A percentile compares a stretch with the other conserved stretches of the same genome.
Conservation (phyloP, 768 basidiomycete species). For the Cystobasidiopsis lactophilus region DNA sequence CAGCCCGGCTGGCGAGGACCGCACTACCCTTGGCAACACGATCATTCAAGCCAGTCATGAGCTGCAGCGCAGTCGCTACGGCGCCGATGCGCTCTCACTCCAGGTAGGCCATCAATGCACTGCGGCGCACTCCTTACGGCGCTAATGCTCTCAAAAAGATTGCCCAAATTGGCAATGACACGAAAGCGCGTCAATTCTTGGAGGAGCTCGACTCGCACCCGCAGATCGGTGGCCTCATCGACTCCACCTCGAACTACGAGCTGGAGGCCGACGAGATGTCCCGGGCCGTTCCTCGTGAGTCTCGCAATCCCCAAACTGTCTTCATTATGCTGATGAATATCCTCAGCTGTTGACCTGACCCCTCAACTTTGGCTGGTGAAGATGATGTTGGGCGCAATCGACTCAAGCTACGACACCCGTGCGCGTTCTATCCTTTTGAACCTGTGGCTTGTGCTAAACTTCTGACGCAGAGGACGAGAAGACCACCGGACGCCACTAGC, state of each 20-base stretch:
- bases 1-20: slow-evolving; percentile 17
- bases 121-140: slow-evolving; percentile 20
- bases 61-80: slow-evolving; percentile 20
- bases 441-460: too few relatives aligned
- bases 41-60: slow-evolving; percentile 22
- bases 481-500: too few relatives aligned
- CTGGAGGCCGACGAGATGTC: slow-evolving; percentile 10
- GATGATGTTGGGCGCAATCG: background rate
- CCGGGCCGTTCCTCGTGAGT: slow-evolving; percentile 1
- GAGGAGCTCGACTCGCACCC: slow-evolving; percentile 25
- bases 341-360: too few relatives aligned
- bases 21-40: slow-evolving; percentile 23
- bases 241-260: slow-evolving; percentile 18
- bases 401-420: too few relatives aligned
- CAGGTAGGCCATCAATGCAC: slow-evolving; percentile 23
- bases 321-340: too few relatives aligned
- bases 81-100: slow-evolving; percentile 24
- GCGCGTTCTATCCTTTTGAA: too few relatives aligned
- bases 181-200: slow-evolving; percentile 25
- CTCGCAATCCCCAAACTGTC: too few relatives aligned
- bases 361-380: background rate
- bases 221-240: slow-evolving; percentile 24
- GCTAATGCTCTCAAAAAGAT: slow-evolving; percentile 23
- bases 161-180: slow-evolving; percentile 17
- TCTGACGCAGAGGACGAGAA: too few relatives aligned